phyloP scores from a whole-genome alignment of 2,329 filamentous ascomycete genomes.

The Atkinsonella hypoxylon region DNA sequence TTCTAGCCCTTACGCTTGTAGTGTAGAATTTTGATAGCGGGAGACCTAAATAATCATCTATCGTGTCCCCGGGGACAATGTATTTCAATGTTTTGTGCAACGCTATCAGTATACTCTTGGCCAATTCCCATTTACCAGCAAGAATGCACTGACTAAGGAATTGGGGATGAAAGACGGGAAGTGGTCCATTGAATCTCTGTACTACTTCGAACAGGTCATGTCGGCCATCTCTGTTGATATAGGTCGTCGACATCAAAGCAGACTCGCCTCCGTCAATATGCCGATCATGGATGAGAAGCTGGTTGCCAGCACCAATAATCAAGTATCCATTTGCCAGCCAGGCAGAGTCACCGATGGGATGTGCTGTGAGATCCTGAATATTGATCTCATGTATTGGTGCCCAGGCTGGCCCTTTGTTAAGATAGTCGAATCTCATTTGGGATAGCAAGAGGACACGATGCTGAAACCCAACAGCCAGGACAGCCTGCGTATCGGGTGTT shows the following conservation, averaged over 20 bases:
- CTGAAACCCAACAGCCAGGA: conserved; percentile 86
- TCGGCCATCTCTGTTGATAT: conserved; percentile 37
- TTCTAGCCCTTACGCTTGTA: conserved; percentile 1
- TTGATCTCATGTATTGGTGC: conserved; percentile 71
- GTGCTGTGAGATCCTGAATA: conserved; percentile 70
- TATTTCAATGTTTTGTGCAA: conserved; percentile 72
- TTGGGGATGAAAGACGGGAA: conserved; percentile 87
- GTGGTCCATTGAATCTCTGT: conserved; percentile 70
- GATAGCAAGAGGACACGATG: conserved; percentile 71
- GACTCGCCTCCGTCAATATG: conserved; percentile 53
- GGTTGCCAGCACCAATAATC: conserved; percentile 81
- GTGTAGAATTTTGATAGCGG: conserved; percentile 4
- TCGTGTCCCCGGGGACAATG: conserved; percentile 64
- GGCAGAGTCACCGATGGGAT: conserved; percentile 84
- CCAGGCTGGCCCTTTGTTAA: conserved; percentile 84
- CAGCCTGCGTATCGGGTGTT: conserved; percentile 77
- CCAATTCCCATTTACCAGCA: conserved; percentile 59
- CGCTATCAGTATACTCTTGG: conserved; percentile 59
- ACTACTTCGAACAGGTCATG: conserved; percentile 73
- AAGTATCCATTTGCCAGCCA: conserved; percentile 82
- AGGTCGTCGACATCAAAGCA: conserved; percentile 39
- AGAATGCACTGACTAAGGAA: conserved; percentile 80
- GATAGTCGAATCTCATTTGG: conserved; percentile 84
- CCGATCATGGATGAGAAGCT: conserved; percentile 75
- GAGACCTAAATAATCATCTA: conserved; percentile 68